A percentile compares a stretch with the other conserved stretches of the same genome.
phyloP scores from a whole-genome alignment of 2,329 filamentous ascomycete genomes.

The Phyllosticta ampelicida region DNA sequence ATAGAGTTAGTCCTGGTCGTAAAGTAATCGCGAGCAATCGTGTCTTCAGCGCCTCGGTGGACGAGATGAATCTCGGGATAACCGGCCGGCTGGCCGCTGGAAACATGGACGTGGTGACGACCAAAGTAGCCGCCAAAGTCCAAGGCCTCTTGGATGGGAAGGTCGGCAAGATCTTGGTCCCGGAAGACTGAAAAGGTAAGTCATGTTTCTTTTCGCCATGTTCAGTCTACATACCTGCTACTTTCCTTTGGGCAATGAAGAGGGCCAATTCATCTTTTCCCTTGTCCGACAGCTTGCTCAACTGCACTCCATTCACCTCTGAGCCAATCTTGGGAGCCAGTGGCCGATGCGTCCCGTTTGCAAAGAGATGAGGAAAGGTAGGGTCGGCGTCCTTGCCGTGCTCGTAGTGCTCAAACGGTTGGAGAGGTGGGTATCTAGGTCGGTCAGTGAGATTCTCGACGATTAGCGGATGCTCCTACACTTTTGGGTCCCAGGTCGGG shows the following conservation, averaged over 20 bases:
- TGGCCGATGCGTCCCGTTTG: constrained; percentile 43
- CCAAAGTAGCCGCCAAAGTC: constrained; percentile 67
- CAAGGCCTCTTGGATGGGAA: constrained; percentile 59
- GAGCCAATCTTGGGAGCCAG: constrained; percentile 65
- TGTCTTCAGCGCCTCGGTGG: constrained; percentile 58
- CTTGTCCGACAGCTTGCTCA: constrained; percentile 54
- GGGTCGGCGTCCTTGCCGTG: constrained; percentile 66
- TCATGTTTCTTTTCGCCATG: not conserved
- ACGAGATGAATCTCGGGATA: constrained; percentile 69
- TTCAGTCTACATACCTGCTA: constrained; percentile 43
- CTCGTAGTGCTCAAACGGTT: constrained; percentile 62
- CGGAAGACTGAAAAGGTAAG: constrained; percentile 47
- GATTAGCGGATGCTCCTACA: constrained; percentile 19
- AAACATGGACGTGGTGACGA: constrained; percentile 71
- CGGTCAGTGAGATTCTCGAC: constrained; percentile 4
- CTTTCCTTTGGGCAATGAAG: constrained; percentile 65
- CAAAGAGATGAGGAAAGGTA: constrained; percentile 56
- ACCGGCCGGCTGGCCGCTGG: constrained; percentile 62
- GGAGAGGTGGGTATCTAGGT: constrained; percentile 49
- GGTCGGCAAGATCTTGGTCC: constrained; percentile 54
- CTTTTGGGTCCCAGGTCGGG: constrained; percentile 56
- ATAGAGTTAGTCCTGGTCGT: constrained; percentile 64
- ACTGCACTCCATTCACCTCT: constrained; percentile 59
- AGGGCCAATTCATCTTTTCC: constrained; percentile 69
- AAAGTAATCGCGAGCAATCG: constrained; percentile 51